Base-by-base conservation (phyloP, 163 green algal species). In the Prototheca cutis region DNA sequence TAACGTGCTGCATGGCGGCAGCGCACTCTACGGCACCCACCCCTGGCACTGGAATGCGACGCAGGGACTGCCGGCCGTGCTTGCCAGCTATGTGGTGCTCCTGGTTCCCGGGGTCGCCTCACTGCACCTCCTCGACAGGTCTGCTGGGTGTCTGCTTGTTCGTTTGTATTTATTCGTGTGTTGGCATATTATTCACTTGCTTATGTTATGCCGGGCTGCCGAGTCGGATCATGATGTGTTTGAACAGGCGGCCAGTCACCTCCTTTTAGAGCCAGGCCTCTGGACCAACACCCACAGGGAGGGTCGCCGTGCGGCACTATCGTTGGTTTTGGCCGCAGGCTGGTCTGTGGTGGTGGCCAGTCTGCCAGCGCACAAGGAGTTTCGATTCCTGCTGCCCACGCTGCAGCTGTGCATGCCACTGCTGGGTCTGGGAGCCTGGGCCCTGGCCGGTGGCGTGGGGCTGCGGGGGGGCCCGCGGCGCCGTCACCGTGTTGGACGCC, bases 11-110 rank as follows among this genome's bases (percentile, higher is more conserved):
- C 33, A 71, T 1, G 68, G 58, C 6, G 65, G 64, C n/a, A 79
- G 68, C 15, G 66, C 55, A 10, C 45, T 70, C 47, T 91, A 90
- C 48, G 83, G 83, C 7, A 51, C 47, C 3, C 79, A 87, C 56
- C 60, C 78, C 25, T 85, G 73, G 74, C 79, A 89, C 63, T 90
- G 82, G 81, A 83, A 85, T 68, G 40, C 85, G 32, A 81, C 59
- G 0, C 58, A 79, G 29, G 80, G 74, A 17, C 27, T 84, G 10
- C 76, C 76, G 18, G 56, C 62, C 1, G 61, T 84, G 27, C 47
- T 67, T 3, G 53, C 45, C 5, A 68, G 63, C 8, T 65, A 77
- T 27, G 49, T 80, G 18, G 42, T 19, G 10, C 42, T 24, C 13
- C 10, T 23, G 42, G 42, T 8, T 21, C 10, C 13, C 10, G 36